Evolutionary conservation across 345 rosid genomes (phyloP).

Genomic region (Citrus sp.): DNA sequence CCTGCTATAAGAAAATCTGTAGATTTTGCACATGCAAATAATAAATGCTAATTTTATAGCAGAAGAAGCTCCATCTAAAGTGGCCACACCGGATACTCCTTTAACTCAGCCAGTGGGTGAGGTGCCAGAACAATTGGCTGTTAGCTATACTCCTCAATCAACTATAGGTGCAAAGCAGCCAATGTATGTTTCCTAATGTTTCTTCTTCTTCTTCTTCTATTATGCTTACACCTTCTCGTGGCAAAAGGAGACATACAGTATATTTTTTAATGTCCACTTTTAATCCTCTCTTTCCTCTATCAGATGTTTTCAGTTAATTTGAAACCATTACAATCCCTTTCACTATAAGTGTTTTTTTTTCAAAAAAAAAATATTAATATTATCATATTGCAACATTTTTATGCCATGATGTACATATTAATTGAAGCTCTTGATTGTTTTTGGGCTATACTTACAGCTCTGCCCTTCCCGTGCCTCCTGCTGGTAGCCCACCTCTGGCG

Average conservation of each 20-base stretch:
- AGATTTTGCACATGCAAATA: not conserved
- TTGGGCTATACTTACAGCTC: slow-evolving; percentile 56
- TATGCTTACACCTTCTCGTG: not conserved
- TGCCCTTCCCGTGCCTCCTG: slow-evolving; percentile 69
- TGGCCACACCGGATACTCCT: slow-evolving; percentile 56
- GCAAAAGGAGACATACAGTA: not conserved
- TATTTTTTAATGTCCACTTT: too few relatives aligned
- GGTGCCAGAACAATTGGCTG: slow-evolving; percentile 54
- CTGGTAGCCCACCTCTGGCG: slow-evolving; percentile 49
- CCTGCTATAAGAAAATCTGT: not conserved
- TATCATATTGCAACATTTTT: not conserved
- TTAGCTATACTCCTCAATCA: slow-evolving; percentile 63
- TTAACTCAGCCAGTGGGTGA: slow-evolving; percentile 42
- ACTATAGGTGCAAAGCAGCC: slow-evolving; percentile 53
- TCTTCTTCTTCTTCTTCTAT: not conserved
- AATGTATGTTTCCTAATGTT: slow-evolving; percentile 41
- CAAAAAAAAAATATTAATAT: too few relatives aligned
- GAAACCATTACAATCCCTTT: not conserved
- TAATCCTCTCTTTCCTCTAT: not conserved
- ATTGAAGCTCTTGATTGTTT: not conserved
- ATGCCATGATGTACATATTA: not conserved
- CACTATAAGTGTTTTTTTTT: not conserved
- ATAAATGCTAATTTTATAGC: slow-evolving; percentile 23
- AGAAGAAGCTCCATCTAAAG: slow-evolving; percentile 85
- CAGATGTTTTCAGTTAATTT: not conserved